A percentile compares a stretch with the other conserved stretches of the same genome.
phyloP scores from a whole-genome alignment of 2,329 filamentous ascomycete species.

The Scedosporium dehoogii region DNA sequence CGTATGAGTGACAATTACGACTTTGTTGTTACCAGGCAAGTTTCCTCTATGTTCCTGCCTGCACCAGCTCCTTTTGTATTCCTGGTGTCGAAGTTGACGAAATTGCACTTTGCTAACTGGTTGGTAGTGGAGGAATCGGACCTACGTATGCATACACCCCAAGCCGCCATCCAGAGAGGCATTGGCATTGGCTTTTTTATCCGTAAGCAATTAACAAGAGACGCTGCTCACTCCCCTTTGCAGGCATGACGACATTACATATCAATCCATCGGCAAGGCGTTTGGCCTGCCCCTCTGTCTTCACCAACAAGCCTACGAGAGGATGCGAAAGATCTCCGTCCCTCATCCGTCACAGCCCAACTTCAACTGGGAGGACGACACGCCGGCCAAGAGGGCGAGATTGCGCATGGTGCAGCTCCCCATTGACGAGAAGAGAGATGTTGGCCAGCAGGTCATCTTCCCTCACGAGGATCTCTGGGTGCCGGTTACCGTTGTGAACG shows the following conservation, averaged over 20 bases:
- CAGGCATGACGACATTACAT: slow-evolving; percentile 96
- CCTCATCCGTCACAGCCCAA: slow-evolving; percentile 61
- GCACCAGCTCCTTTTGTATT: too few relatives aligned
- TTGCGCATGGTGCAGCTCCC: slow-evolving; percentile 87
- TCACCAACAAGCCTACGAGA: slow-evolving; percentile 64
- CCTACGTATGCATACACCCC: slow-evolving; percentile 59
- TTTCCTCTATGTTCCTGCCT: not conserved
- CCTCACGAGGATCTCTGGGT: slow-evolving; percentile 80
- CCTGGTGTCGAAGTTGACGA: not conserved
- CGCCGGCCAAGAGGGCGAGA: slow-evolving; percentile 68
- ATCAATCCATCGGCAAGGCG: slow-evolving; percentile 84
- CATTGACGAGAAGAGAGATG: slow-evolving; percentile 54
- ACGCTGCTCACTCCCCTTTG: not conserved
- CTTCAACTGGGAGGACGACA: slow-evolving; percentile 79
- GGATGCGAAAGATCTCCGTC: slow-evolving; percentile 75
- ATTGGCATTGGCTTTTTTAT: not conserved
- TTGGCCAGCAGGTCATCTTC: slow-evolving; percentile 68
- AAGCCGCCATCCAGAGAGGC: not conserved
- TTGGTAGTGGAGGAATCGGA: slow-evolving; percentile 71
- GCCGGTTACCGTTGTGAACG: slow-evolving; percentile 78
- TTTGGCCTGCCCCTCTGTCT: slow-evolving; percentile 69
- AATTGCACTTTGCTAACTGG: slow-evolving; percentile 9
- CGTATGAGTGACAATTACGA: slow-evolving; percentile 88
- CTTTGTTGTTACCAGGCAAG: slow-evolving; percentile 75
- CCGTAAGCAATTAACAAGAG: not conserved